phyloP scores from a whole-genome alignment of 1,284 basidiomycete genomes.

The Xanthoconium separans region DNA sequence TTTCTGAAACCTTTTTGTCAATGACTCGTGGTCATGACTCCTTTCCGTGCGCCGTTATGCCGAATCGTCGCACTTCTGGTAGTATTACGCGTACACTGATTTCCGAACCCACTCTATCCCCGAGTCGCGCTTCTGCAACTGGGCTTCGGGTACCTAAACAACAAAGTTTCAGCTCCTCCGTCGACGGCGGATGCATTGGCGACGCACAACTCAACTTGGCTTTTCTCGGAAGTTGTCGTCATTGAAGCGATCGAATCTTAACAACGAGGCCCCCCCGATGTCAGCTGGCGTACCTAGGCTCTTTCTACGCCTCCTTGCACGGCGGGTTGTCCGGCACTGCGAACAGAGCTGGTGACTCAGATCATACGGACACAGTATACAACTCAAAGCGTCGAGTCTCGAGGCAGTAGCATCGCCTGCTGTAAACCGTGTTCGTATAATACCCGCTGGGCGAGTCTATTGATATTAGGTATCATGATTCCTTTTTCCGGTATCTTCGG shows the following conservation, averaged over 20 bases:
- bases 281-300: too few species aligned
- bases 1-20: neutral
- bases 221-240: neutral
- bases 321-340: neutral
- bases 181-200: conserved; percentile 29
- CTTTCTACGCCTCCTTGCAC: too few species aligned
- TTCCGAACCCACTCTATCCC: conserved; percentile 21
- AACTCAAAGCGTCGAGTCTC: neutral
- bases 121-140: conserved; percentile 13
- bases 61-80: conserved; percentile 3
- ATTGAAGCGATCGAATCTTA: neutral
- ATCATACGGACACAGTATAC: neutral
- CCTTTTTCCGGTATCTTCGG: conserved; percentile 30
- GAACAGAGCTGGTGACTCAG: conserved; percentile 2
- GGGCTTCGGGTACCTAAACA: conserved; percentile 7
- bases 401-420: neutral
- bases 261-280: neutral
- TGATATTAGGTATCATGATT: conserved; percentile 15
- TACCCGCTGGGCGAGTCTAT: conserved; percentile 5
- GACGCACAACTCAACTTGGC: conserved; percentile 12
- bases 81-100: conserved; percentile 8
- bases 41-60: conserved; percentile 1
- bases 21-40: conserved; percentile 1
- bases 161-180: conserved; percentile 17
- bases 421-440: conserved; percentile 11